Percentiles rank a stretch among this genome's conserved stretches.
phyloP scores from a whole-genome alignment of 1,139 yeast species.

The Zygoascus meyerae region DNA sequence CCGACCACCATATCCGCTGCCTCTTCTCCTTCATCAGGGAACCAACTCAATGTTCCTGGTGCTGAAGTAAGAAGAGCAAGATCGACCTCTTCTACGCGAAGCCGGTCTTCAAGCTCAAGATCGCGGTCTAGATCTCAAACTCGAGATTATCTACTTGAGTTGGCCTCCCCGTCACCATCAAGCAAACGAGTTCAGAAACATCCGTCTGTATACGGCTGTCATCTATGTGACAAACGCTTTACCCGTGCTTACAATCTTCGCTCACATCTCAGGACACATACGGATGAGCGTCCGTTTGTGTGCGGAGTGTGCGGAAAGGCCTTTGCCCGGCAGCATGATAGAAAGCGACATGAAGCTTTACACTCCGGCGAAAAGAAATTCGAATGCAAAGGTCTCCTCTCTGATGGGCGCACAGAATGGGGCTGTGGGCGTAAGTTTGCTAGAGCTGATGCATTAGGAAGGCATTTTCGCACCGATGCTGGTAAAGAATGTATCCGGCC shows the following conservation, averaged over 20 bases:
- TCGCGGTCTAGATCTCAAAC: constrained; percentile 25
- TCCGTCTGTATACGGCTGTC: constrained; percentile 77
- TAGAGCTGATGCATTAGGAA: constrained; percentile 86
- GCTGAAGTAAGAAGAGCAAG: constrained; percentile 4
- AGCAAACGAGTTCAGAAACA: constrained; percentile 63
- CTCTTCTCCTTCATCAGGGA: constrained; percentile 5
- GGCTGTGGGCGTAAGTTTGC: constrained; percentile 95
- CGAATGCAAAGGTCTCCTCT: constrained; percentile 70
- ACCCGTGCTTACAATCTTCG: constrained; percentile 90
- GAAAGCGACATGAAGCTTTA: constrained; percentile 87
- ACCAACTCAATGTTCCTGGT: constrained; percentile 7
- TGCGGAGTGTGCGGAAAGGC: constrained; percentile 89
- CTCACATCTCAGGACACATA: constrained; percentile 88
- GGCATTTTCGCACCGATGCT: constrained; percentile 92
- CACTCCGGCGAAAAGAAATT: constrained; percentile 88
- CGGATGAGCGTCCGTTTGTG: constrained; percentile 85
- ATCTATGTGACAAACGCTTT: constrained; percentile 76
- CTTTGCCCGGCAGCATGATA: constrained; percentile 92
- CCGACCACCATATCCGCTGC: constrained; percentile 4
- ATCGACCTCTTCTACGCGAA: constrained; percentile 6
- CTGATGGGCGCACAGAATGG: constrained; percentile 59
- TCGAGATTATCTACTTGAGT: constrained; percentile 34
- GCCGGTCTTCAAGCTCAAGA: constrained; percentile 16
- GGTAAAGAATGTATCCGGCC: constrained; percentile 80
- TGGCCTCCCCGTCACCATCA: constrained; percentile 31